A percentile compares a stretch with the other conserved stretches of the same genome.
phyloP scores from a whole-genome alignment of 768 basidiomycete species.

The Trametes punicea region DNA sequence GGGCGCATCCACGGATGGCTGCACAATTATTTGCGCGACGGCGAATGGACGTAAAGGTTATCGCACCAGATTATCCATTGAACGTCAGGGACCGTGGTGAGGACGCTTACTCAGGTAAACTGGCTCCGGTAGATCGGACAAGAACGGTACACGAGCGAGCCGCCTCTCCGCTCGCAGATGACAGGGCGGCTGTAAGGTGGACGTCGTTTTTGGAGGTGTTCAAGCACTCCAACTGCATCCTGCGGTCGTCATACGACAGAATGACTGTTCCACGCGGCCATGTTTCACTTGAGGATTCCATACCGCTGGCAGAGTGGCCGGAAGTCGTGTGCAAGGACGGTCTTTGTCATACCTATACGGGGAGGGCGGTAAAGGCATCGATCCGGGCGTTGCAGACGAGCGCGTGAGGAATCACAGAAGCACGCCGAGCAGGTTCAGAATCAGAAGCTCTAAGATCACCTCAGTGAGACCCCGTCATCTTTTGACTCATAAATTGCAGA shows the following conservation, averaged over 20 bases:
- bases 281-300: neutral
- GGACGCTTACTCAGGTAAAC: neutral
- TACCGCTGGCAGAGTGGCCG: neutral
- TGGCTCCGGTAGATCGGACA: conserved; percentile 9
- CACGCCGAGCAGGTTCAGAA: neutral
- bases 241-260: neutral
- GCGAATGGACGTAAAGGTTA: conserved; percentile 8
- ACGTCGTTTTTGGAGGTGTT: neutral
- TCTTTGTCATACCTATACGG: neutral
- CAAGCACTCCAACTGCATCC: neutral
- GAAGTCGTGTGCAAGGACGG: neutral
- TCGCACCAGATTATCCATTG: neutral
- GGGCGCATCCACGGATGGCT: neutral
- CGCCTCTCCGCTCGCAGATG: neutral
- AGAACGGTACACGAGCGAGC: conserved; percentile 1
- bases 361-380: neutral
- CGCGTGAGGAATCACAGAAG: conserved; percentile 9
- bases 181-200: conserved; percentile 14
- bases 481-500: neutral
- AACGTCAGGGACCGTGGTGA: neutral
- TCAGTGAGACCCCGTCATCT: conserved; percentile 4
- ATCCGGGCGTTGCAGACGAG: neutral
- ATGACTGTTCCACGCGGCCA: neutral
- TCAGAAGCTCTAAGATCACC: conserved; percentile 8
- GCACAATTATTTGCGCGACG: neutral